Evolutionary conservation across 2,329 filamentous ascomycete genomes (phyloP).

Genomic region (Claviceps maximensis): DNA sequence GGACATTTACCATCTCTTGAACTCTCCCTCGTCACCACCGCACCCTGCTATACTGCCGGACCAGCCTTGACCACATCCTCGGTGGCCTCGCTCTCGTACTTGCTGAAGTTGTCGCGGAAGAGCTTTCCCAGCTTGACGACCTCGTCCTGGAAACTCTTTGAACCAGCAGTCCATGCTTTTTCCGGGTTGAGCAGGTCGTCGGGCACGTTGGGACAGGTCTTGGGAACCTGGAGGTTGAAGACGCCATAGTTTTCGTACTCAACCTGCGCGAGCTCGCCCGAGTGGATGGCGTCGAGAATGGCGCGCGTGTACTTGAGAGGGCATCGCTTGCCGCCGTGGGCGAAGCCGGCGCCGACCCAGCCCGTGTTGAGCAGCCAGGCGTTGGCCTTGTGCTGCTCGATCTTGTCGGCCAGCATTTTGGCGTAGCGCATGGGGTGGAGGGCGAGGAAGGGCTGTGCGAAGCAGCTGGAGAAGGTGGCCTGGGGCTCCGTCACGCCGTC

Average conservation of each 20-base stretch:
- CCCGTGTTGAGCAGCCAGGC: constrained; percentile 98
- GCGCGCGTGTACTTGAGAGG: constrained; percentile 97
- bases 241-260: constrained; percentile 92
- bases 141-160: constrained; percentile 70
- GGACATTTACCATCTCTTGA: no score
- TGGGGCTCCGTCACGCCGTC: constrained; percentile 94
- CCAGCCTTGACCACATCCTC: constrained; percentile 62
- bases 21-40: no score
- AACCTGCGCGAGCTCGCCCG: constrained; percentile 80
- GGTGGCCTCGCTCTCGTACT: constrained; percentile 78
- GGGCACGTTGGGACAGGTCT: constrained; percentile 76
- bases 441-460: constrained; percentile 96
- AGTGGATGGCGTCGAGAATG: constrained; percentile 97
- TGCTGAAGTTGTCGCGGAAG: constrained; percentile 96
- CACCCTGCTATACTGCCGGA: constrained; percentile 26
- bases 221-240: constrained; percentile 96
- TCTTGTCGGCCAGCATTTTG: constrained; percentile 97
- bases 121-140: constrained; percentile 80
- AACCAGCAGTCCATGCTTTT: constrained; percentile 77
- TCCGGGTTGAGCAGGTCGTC: constrained; percentile 87
- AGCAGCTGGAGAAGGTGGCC: constrained; percentile 98
- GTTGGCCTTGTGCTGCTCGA: constrained; percentile 84
- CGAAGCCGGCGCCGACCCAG: constrained; percentile 85
- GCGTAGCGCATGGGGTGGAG: constrained; percentile 99
- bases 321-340: constrained; percentile 90